Evolutionary conservation across 257 asterid species (phyloP).

Genomic region (Cinchona pubescens): DNA sequence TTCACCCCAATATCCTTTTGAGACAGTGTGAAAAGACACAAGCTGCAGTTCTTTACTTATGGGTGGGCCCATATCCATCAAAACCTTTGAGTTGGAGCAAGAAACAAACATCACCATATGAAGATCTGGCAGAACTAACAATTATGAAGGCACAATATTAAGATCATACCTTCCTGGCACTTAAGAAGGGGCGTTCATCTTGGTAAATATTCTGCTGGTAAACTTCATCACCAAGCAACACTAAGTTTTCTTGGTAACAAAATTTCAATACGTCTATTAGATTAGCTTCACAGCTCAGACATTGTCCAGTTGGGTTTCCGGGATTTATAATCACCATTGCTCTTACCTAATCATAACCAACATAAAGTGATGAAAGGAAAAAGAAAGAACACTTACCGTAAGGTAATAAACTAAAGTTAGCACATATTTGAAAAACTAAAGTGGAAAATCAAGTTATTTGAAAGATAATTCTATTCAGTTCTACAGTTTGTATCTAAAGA

Average conservation of each 20-base stretch:
- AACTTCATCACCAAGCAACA: constrained; percentile 92
- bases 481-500: not conserved
- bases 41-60: constrained; percentile 80
- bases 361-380: not conserved
- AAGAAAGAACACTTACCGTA: not conserved
- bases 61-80: constrained; percentile 87
- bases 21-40: constrained; percentile 93
- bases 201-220: constrained; percentile 98
- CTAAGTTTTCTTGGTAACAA: constrained; percentile 81
- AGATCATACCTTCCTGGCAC: constrained; percentile 72
- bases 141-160: not conserved
- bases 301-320: constrained; percentile 97
- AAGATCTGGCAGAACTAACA: not conserved
- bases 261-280: constrained; percentile 57
- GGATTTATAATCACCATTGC: constrained; percentile 99
- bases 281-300: constrained; percentile 85
- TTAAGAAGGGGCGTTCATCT: constrained; percentile 92
- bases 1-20: constrained; percentile 96
- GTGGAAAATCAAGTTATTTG: not conserved
- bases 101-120: constrained; percentile 8
- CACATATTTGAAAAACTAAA: not conserved
- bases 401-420: not conserved
- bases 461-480: not conserved
- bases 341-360: constrained; percentile 57
- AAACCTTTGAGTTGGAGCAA: constrained; percentile 48